Percentiles rank a stretch among this genome's conserved stretches.
phyloP scores from a whole-genome alignment of 345 rosid species.

The Punica granatum region DNA sequence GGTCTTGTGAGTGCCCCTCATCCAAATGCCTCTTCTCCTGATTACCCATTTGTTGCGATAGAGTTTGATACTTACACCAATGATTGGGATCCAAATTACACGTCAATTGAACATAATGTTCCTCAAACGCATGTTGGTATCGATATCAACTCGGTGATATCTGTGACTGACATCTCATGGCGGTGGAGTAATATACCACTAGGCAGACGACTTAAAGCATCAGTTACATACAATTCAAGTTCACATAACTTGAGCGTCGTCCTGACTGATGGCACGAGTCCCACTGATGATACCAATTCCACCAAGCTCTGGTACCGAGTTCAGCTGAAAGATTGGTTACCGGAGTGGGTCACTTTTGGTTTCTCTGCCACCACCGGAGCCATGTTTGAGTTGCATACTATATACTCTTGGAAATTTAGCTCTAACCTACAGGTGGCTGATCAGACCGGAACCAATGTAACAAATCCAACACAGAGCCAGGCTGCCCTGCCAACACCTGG shows the following conservation, averaged over 20 bases:
- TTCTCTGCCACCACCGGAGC: conserved; percentile 18
- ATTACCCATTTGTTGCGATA: conserved; percentile 13
- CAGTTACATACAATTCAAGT: conserved; percentile 20
- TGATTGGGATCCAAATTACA: not conserved
- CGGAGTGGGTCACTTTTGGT: conserved; percentile 17
- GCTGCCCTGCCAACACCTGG: not conserved
- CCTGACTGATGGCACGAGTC: conserved; percentile 7
- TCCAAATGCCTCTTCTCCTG: too few species aligned
- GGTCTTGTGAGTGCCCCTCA: conserved; percentile 4
- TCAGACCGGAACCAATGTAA: not conserved
- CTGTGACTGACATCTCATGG: not conserved
- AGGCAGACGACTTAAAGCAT: conserved; percentile 14
- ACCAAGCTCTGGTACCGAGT: not conserved
- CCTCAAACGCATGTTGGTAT: conserved; percentile 17
- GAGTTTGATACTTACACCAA: conserved; percentile 21
- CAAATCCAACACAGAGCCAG: too few species aligned
- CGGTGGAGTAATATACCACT: conserved; percentile 2
- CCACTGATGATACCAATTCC: too few species aligned
- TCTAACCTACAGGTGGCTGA: not conserved
- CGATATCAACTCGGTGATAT: conserved; percentile 20
- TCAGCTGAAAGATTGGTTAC: conserved; percentile 5
- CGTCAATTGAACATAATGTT: not conserved
- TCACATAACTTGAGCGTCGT: conserved; percentile 5
- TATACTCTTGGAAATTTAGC: conserved; percentile 16
- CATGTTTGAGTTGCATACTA: not conserved